phyloP scores from a whole-genome alignment of 345 rosid species.

The Toxicodendron radicans region DNA sequence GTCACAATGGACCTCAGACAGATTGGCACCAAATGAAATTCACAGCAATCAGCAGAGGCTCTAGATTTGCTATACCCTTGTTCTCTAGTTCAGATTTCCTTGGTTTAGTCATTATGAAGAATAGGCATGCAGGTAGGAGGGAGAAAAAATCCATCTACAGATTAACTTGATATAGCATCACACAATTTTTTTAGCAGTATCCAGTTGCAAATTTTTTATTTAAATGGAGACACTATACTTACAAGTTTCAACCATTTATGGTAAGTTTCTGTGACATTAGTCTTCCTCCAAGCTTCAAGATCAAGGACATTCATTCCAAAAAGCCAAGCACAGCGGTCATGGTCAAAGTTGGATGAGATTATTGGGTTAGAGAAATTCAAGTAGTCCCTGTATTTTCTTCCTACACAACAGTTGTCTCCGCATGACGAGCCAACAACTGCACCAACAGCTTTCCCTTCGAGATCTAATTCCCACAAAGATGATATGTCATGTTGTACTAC shows the following conservation, averaged over 20 bases:
- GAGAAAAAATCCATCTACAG: background rate
- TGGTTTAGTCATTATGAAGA: background rate
- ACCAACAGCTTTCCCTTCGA: slow-evolving; percentile 72
- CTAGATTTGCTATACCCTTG: background rate
- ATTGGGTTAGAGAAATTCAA: slow-evolving; percentile 80
- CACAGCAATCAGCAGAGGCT: background rate
- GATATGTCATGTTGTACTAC: slow-evolving; percentile 85
- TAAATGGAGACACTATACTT: slow-evolving; percentile 26
- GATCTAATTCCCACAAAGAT: slow-evolving; percentile 74
- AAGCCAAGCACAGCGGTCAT: slow-evolving; percentile 75
- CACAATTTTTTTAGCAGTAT: background rate
- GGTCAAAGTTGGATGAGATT: slow-evolving; percentile 57
- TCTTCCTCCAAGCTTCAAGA: slow-evolving; percentile 84
- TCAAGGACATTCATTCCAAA: slow-evolving; percentile 85
- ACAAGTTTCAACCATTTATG: slow-evolving; percentile 74
- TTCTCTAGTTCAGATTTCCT: background rate
- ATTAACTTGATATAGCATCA: slow-evolving; percentile 5
- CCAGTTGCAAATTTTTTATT: background rate
- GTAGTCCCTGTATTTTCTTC: slow-evolving; percentile 74
- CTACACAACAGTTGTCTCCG: slow-evolving; percentile 79
- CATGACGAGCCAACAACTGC: slow-evolving; percentile 75
- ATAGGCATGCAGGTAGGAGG: too few relatives aligned
- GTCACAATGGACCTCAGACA: background rate
- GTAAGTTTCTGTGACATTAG: slow-evolving; percentile 60
- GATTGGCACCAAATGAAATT: background rate